A percentile compares a stretch with the other conserved stretches of the same genome.
Evolutionary conservation across 2,329 filamentous ascomycete genomes (phyloP).

Genomic region (Fusarium caatingaense): DNA sequence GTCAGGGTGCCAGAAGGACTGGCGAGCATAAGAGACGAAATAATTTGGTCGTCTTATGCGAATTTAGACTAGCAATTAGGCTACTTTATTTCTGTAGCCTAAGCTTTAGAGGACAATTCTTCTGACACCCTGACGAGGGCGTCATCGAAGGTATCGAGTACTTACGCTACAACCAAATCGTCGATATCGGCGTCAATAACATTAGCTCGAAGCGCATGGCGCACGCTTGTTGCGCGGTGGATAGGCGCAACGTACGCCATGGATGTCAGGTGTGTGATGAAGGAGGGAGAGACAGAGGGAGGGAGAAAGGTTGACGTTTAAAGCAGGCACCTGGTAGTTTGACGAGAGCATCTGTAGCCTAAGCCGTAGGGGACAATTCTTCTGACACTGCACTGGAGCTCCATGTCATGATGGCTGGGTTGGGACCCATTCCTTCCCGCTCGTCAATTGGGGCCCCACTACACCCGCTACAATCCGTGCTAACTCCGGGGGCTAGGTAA

Average conservation of each 20-base stretch:
- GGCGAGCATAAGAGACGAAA: too few species aligned
- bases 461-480: constrained; percentile 31
- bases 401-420: background rate
- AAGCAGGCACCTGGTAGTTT: background rate
- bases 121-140: too few species aligned
- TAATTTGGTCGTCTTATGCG: too few species aligned
- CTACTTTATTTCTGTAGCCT: too few species aligned
- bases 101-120: too few species aligned
- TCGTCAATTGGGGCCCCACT: constrained; percentile 29
- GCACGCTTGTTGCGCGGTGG: constrained; percentile 89
- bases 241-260: constrained; percentile 98
- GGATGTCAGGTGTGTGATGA: constrained; percentile 24
- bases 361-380: background rate
- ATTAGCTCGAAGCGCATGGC: constrained; percentile 84
- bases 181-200: constrained; percentile 81
- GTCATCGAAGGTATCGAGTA: too few species aligned
- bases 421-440: constrained; percentile 1
- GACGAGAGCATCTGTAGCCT: too few species aligned
- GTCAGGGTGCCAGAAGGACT: too few species aligned
- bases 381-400: background rate
- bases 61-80: too few species aligned
- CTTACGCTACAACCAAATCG: constrained; percentile 89
- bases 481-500: constrained; percentile 44
- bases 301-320: constrained; percentile 9
- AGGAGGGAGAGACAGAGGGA: background rate